Conservation (phyloP, 495 filamentous ascomycete genomes). For the Lichina pygmaea region DNA sequence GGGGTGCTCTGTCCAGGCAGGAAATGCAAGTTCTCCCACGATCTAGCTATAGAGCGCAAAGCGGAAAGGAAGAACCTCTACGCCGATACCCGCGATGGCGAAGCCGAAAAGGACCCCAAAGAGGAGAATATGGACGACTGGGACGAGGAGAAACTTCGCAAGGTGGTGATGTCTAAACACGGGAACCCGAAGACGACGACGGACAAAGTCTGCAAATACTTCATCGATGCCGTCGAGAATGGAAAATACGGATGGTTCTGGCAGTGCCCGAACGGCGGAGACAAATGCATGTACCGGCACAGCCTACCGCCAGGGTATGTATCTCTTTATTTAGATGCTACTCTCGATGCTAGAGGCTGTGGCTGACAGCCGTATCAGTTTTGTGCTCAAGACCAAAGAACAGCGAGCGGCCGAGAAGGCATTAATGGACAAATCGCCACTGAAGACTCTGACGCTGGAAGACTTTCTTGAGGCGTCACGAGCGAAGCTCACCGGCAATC, state of each 20-base stretch:
- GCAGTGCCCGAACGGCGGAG: slow-evolving; percentile 85
- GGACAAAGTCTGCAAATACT: slow-evolving; percentile 97
- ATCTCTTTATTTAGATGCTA: neutral
- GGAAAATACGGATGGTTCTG: slow-evolving; percentile 99
- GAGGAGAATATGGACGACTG: slow-evolving; percentile 82
- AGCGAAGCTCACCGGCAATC: slow-evolving; percentile 67
- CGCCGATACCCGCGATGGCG: slow-evolving; percentile 51
- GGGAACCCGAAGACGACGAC: slow-evolving; percentile 90
- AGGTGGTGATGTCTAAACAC: slow-evolving; percentile 81
- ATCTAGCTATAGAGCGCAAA: slow-evolving; percentile 70
- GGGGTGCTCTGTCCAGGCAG: slow-evolving; percentile 15
- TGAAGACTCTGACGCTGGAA: slow-evolving; percentile 84
- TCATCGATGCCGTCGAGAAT: slow-evolving; percentile 94
- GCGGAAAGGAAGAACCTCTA: slow-evolving; percentile 79
- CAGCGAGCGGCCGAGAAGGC: slow-evolving; percentile 92
- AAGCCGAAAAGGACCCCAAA: slow-evolving; percentile 43
- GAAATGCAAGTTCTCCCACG: slow-evolving; percentile 96
- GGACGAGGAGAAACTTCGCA: slow-evolving; percentile 87
- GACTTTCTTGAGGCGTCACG: slow-evolving; percentile 91
- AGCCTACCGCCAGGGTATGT: slow-evolving; percentile 67
- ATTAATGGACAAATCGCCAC: slow-evolving; percentile 82
- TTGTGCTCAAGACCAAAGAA: slow-evolving; percentile 92
- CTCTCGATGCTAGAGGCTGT: slow-evolving; percentile 3
- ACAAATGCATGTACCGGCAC: slow-evolving; percentile 98
- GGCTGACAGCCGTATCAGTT: slow-evolving; percentile 22